Evolutionary conservation across 805 yeast species (phyloP), one percentile per base, ranked within the genome.

Genomic region (Scheffersomyces coipomensis): DNA sequence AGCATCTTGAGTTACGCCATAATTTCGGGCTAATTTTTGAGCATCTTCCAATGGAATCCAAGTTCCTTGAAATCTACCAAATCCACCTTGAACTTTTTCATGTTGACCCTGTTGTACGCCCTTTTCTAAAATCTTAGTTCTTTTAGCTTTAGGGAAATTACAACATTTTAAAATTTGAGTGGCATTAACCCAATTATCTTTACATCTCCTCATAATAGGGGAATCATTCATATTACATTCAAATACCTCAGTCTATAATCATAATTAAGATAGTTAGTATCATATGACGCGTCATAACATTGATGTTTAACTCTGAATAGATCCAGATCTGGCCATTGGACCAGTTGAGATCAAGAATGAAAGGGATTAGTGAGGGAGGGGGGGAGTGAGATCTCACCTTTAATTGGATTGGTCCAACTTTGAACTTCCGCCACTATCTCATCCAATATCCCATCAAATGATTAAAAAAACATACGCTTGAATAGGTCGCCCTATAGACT

Each of bases 131-230:
- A 90, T 88, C 52, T 95, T 83, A 15, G 97, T 90, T 49, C 98
- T 70, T 60, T 86, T 88, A 1, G 97, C 96, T 63, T 90, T 90
- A 44, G 97, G 95, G 60, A 89, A 89, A 57, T 86, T 83, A 34
- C 97, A 96, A 31, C 91, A 90, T 60, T 91, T 91, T 45, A 91
- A 71, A 34, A 91, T 88, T 59, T 91, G 98, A 19, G 98, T 91
- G 10, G 98, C 98, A 63, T 91, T 91, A 43, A 93, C 88, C 98
- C 98, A 93, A 51, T 90, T 86, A 59, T 93, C 99, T 35, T 76
- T 73, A 44, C 87, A 82, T 42, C 98, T 73, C 52, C 98, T 78
- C 98, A 93, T 93, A 12, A 85, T 81, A 19, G 90, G 85, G 15
- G 84, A 81, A 25, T 82, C 79, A 35, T 81, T 76, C 48, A 76